Evolutionary conservation across 1,284 basidiomycete genomes (phyloP).

Genomic region (Butyriboletus pseudospeciosus): DNA sequence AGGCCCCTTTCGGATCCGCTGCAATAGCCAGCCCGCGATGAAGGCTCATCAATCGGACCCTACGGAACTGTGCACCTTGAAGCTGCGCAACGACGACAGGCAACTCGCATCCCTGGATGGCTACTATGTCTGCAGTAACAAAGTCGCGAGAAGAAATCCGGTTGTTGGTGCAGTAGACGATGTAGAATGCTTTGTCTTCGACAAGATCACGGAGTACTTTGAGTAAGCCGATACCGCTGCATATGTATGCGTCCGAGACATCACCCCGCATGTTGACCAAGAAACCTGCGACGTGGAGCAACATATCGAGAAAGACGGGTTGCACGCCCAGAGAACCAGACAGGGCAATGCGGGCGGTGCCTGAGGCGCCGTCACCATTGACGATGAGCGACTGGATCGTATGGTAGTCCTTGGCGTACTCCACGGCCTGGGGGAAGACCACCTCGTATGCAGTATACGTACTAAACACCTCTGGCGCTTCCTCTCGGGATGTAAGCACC

Average conservation of each 20-base stretch:
- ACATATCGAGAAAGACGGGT: slow-evolving; percentile 61
- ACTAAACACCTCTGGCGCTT: slow-evolving; percentile 45
- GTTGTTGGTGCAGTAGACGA: slow-evolving; percentile 48
- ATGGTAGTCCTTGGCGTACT: slow-evolving; percentile 57
- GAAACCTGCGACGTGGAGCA: slow-evolving; percentile 67
- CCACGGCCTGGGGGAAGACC: slow-evolving; percentile 63
- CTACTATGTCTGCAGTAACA: slow-evolving; percentile 49
- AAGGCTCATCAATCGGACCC: slow-evolving; percentile 47
- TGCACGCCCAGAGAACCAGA: slow-evolving; percentile 42
- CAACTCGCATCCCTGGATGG: slow-evolving; percentile 36
- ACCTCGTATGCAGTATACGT: slow-evolving; percentile 59
- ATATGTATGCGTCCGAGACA: slow-evolving; percentile 57
- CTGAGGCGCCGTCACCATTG: slow-evolving; percentile 47
- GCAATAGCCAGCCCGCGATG: slow-evolving; percentile 42
- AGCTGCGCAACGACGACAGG: slow-evolving; percentile 49
- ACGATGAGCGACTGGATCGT: slow-evolving; percentile 54
- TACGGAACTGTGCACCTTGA: slow-evolving; percentile 54
- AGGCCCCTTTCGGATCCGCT: slow-evolving; percentile 11
- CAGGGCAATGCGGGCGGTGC: slow-evolving; percentile 46
- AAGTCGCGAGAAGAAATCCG: slow-evolving; percentile 41
- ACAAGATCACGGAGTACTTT: slow-evolving; percentile 42
- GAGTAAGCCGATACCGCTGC: slow-evolving; percentile 49
- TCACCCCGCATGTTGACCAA: slow-evolving; percentile 55
- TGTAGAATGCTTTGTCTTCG: slow-evolving; percentile 41
- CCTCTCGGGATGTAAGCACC: slow-evolving; percentile 26